A percentile compares a stretch with the other conserved stretches of the same genome.
Conservation (phyloP, 2,329 filamentous ascomycete genomes). For the Hymenoscyphus fructigenus region DNA sequence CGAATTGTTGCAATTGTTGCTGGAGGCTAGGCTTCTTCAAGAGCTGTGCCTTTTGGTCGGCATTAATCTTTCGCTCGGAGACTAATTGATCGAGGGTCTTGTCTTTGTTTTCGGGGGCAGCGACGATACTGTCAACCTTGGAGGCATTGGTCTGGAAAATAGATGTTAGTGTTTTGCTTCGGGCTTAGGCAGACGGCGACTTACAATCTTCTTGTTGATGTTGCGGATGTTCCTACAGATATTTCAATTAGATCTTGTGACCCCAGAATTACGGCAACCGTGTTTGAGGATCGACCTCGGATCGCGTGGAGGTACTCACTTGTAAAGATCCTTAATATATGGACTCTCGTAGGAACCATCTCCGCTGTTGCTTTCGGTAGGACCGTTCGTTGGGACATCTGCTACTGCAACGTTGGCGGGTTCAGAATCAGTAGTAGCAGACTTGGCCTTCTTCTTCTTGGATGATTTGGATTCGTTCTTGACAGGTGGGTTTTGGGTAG, state of each 20-base stretch:
- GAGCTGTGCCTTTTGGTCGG: conserved; percentile 75
- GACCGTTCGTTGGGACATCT: conserved; percentile 50
- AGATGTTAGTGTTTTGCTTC: conserved; percentile 20
- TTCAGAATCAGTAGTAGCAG: conserved; percentile 54
- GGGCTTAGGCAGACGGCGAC: conserved; percentile 37
- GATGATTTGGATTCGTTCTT: conserved; percentile 63
- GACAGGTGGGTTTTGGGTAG: conserved; percentile 61
- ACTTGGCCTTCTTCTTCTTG: conserved; percentile 63
- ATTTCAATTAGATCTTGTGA: conserved; percentile 16
- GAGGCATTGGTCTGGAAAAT: conserved; percentile 61
- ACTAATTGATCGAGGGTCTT: conserved; percentile 75
- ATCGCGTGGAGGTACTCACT: conserved; percentile 56
- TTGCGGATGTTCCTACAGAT: conserved; percentile 77
- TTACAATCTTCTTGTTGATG: conserved; percentile 89
- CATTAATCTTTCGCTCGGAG: conserved; percentile 70
- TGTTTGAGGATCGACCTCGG: background rate
- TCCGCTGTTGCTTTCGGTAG: conserved; percentile 36
- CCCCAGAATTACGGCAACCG: conserved; percentile 12
- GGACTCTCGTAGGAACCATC: conserved; percentile 68
- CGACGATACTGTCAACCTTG: conserved; percentile 69
- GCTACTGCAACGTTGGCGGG: conserved; percentile 44
- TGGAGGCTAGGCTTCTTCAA: conserved; percentile 74
- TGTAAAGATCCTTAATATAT: conserved; percentile 86
- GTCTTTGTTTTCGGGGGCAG: conserved; percentile 59
- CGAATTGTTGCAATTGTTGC: conserved; percentile 64